Evolutionary conservation across 352 stramenopile genomes (phyloP).

Genomic region (Phytophthora vignae): DNA sequence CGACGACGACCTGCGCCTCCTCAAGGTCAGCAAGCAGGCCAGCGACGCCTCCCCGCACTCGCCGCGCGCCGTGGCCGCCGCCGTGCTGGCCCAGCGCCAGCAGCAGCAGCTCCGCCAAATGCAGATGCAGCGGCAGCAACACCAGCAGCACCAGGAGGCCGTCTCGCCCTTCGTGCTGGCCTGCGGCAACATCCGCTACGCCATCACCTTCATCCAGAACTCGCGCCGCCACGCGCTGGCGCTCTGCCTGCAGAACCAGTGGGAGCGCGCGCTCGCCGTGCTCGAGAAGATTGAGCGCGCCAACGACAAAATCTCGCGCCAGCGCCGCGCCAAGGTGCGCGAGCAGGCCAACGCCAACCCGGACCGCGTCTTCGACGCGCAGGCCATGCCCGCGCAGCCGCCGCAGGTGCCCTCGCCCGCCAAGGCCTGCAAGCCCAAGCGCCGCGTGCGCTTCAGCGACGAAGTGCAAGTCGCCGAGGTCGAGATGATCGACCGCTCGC

Average conservation of each 20-base stretch:
- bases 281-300: slow-evolving; percentile 86
- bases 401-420: slow-evolving; percentile 36
- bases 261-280: slow-evolving; percentile 72
- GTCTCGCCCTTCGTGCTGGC: slow-evolving; percentile 57
- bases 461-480: slow-evolving; percentile 52
- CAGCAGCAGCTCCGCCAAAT: slow-evolving; percentile 33
- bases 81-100: slow-evolving; percentile 37
- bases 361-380: slow-evolving; percentile 31
- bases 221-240: slow-evolving; percentile 74
- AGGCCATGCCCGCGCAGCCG: slow-evolving; percentile 29
- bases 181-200: slow-evolving; percentile 67
- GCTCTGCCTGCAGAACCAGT: slow-evolving; percentile 78
- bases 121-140: slow-evolving; percentile 26
- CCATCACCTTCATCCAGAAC: slow-evolving; percentile 81
- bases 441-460: slow-evolving; percentile 69
- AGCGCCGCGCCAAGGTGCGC: slow-evolving; percentile 69
- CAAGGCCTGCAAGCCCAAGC: slow-evolving; percentile 37
- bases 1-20: slow-evolving; percentile 61
- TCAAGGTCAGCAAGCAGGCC: slow-evolving; percentile 73
- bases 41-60: slow-evolving; percentile 59
- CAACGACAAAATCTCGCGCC: slow-evolving; percentile 79
- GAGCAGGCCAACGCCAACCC: slow-evolving; percentile 62
- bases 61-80: slow-evolving; percentile 32
- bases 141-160: slow-evolving; percentile 22
- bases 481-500: slow-evolving; percentile 64